A percentile compares a stretch with the other conserved stretches of the same genome.
These are phyloP conservation scores for Colletotrichum cereale DNA, from an alignment of 2,329 filamentous ascomycete genomes.

Conservation along the genomic window DNA sequence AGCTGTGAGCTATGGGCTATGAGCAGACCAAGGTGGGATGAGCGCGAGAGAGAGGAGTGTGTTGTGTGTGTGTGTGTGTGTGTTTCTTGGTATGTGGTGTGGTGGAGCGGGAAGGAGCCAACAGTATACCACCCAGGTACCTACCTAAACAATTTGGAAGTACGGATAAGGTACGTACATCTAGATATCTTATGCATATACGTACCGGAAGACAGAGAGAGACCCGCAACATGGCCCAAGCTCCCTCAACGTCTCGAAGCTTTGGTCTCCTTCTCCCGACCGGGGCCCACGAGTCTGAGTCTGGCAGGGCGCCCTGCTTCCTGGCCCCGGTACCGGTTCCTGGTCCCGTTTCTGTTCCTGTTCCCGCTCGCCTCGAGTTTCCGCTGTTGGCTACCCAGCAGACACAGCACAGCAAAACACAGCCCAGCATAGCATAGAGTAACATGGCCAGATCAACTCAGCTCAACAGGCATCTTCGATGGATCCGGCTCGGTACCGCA, in stretches of 20 bases:
- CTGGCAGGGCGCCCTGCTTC: conserved; percentile 11
- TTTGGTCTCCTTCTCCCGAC: conserved; percentile 10
- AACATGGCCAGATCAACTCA: conserved; percentile 15
- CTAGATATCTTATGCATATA: neutral
- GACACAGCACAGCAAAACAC: neutral
- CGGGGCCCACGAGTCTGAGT: neutral
- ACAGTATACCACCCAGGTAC: neutral
- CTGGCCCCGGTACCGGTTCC: neutral
- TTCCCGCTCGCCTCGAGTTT: conserved; percentile 19
- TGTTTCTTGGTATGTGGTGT: neutral
- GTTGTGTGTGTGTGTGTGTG: neutral
- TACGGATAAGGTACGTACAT: too few species aligned
- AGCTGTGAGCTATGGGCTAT: neutral
- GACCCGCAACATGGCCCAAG: conserved; percentile 39
- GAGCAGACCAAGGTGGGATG: neutral
- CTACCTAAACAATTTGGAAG: too few species aligned
- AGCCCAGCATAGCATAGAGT: neutral
- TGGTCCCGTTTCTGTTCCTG: neutral
- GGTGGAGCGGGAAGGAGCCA: conserved; percentile 21
- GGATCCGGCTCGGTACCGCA: neutral
- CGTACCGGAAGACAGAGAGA: conserved; percentile 5
- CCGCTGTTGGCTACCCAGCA: neutral
- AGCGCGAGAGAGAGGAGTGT: neutral
- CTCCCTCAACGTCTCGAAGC: conserved; percentile 43
- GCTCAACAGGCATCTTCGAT: conserved; percentile 33